Evolutionary conservation across 495 filamentous ascomycete genomes (phyloP), one percentile per base, ranked within the genome.

Genomic region (Niebla homalea): DNA sequence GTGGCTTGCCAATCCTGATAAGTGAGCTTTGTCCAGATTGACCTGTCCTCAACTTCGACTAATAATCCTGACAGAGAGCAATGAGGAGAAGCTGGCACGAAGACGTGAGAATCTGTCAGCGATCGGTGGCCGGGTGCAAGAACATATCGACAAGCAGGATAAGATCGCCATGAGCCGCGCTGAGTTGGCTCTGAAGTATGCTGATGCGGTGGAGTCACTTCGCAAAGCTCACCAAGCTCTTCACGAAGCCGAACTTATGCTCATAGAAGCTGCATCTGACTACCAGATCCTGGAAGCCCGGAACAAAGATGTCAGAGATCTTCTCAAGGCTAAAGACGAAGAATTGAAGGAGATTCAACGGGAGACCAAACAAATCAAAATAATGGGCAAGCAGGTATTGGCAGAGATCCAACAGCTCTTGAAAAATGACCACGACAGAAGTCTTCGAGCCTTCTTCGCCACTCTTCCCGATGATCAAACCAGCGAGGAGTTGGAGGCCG

Each of bases 191-290:
- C 64, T 94, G 22, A 62, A 81, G 54, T 82, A 82, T 62, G 75
- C 75, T 38, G 68, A 77, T 50, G 65, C 74, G 23, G 75, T 94
- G 7, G 69, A 73, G 25, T 56, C 61, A 18, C 72, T 94, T 20
- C 77, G 77, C 12, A 60, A 64, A 25, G 62, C 73, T 10, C 77
- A 85, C 48, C 72, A 81, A 37, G 73, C 77, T 26, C 69, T 88
- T 11, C 61, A 87, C 14, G 79, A 86, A 57, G 72, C 73, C 2
- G 74, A 85, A 49, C 63, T 95, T 39, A 70, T 76, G 42, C 67
- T 80, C 6, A 70, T 89, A 26, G 93, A 98, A 67, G 89, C 87
- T 0, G 62, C 68, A 8, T 95, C 89, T 0, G 92, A 96, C 54
- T 62, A 84, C 5, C 75, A 79, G 46, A 69, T 67, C 12, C 67